A percentile compares a stretch with the other conserved stretches of the same genome.
These are phyloP conservation scores for Platanus orientalis DNA, from an alignment of 164 flowering plant genomes.

Conservation along the genomic window DNA sequence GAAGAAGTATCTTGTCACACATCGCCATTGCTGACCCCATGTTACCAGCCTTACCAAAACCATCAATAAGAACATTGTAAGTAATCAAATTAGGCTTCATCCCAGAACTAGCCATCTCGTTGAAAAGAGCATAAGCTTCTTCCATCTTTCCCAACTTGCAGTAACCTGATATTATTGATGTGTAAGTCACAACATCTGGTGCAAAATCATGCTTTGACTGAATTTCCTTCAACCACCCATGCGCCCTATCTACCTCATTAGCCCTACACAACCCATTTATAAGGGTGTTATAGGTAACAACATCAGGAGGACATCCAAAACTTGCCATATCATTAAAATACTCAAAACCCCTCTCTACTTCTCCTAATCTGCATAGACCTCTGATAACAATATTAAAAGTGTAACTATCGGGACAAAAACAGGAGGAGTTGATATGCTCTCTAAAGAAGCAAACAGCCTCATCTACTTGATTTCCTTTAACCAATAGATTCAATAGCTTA, in stretches of 20 bases:
- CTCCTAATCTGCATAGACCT: conserved; percentile 56
- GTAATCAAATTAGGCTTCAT: conserved; percentile 51
- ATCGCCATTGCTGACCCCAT: conserved; percentile 42
- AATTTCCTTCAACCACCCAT: conserved; percentile 41
- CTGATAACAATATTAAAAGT: conserved; percentile 65
- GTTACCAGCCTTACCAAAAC: conserved; percentile 66
- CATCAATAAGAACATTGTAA: conserved; percentile 73
- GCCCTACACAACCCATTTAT: conserved; percentile 61
- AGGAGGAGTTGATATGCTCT: conserved; percentile 27
- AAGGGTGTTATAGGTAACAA: conserved; percentile 61
- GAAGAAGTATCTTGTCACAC: conserved; percentile 46
- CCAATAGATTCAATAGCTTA: conserved; percentile 46
- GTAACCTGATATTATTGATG: conserved; percentile 63
- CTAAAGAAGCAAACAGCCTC: conserved; percentile 61
- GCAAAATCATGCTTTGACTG: conserved; percentile 16
- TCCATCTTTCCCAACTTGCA: conserved; percentile 61
- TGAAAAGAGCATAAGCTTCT: conserved; percentile 46
- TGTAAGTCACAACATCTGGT: conserved; percentile 67
- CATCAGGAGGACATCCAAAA: conserved; percentile 65
- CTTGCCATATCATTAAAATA: conserved; percentile 54
- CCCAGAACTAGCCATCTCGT: conserved; percentile 49
- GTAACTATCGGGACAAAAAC: conserved; percentile 44
- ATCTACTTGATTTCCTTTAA: conserved; percentile 34
- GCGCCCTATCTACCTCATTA: conserved; percentile 49
- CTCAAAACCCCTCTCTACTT: conserved; percentile 46